These are phyloP conservation scores for Linderina pennispora DNA, from an alignment of 192 early-diverging fungal species.

Conservation along the genomic window DNA sequence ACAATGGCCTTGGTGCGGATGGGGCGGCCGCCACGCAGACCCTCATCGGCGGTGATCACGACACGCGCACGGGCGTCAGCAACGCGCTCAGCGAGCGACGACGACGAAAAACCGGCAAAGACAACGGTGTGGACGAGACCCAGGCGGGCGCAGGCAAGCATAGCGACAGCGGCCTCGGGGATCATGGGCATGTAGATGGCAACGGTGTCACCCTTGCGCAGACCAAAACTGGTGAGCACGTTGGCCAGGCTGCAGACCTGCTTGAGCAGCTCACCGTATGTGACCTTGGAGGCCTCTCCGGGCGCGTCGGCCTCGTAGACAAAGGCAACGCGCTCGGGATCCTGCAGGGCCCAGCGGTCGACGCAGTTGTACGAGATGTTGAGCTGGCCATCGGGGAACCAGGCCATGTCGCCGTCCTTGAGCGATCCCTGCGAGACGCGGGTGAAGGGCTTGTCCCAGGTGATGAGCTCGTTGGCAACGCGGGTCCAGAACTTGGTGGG, in stretches of 20 bases:
- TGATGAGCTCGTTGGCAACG: conserved; percentile 71
- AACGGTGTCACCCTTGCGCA: conserved; percentile 90
- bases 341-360: conserved; percentile 77
- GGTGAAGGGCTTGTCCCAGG: conserved; percentile 77
- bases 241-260: conserved; percentile 85
- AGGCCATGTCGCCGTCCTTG: conserved; percentile 80
- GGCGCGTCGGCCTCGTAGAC: conserved; percentile 90
- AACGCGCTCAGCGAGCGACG: conserved; percentile 89
- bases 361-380: conserved; percentile 97
- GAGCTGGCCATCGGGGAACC: conserved; percentile 89
- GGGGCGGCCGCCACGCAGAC: conserved; percentile 82
- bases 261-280: conserved; percentile 75
- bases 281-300: conserved; percentile 67
- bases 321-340: conserved; percentile 76
- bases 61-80: conserved; percentile 72
- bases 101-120: conserved; percentile 95
- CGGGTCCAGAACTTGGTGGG: conserved; percentile 82
- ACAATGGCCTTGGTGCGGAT: conserved; percentile 90
- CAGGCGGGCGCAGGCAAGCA: conserved; percentile 93
- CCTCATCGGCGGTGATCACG: conserved; percentile 92
- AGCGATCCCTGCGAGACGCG: conserved; percentile 67
- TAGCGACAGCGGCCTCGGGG: conserved; percentile 86
- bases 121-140: conserved; percentile 91
- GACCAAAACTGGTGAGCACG: conserved; percentile 71
- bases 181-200: conserved; percentile 98